These are phyloP conservation scores for Daldinia childiae DNA, from an alignment of 495 filamentous ascomycete genomes.

Conservation along the genomic window DNA sequence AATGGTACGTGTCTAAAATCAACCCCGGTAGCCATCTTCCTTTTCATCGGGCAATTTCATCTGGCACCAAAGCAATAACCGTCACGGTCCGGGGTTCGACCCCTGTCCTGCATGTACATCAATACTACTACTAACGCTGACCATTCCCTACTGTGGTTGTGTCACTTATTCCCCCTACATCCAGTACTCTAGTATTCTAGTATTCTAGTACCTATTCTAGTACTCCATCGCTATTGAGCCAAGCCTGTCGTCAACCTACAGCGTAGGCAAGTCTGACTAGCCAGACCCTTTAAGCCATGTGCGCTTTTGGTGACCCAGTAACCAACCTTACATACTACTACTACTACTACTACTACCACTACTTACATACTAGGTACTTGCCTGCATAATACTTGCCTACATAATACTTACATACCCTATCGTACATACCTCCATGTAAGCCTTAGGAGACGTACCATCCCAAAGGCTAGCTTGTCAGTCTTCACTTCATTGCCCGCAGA, in stretches of 20 bases:
- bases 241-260: constrained; percentile 20
- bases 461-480: constrained; percentile 3
- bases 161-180: constrained; percentile 35
- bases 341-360: too few species aligned
- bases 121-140: constrained; percentile 41
- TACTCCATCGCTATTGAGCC: constrained; percentile 29
- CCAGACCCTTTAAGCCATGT: constrained; percentile 42
- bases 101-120: constrained; percentile 43
- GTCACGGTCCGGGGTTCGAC: constrained; percentile 41
- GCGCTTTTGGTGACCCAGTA: constrained; percentile 14
- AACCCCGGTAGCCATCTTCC: constrained; percentile 44
- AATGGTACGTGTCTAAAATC: constrained; percentile 48
- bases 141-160: constrained; percentile 39
- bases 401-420: neutral
- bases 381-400: too few species aligned
- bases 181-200: neutral
- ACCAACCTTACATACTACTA: constrained; percentile 1
- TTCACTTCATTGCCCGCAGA: constrained; percentile 16
- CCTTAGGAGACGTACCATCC: neutral
- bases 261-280: constrained; percentile 14
- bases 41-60: constrained; percentile 56
- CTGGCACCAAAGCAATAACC: constrained; percentile 49
- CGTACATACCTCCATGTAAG: neutral
- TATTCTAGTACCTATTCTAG: constrained; percentile 4
- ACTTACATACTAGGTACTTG: too few species aligned